These are phyloP conservation scores for Ceratocystis diversiconidia DNA, from an alignment of 2,329 filamentous ascomycete species.

Conservation along the genomic window DNA sequence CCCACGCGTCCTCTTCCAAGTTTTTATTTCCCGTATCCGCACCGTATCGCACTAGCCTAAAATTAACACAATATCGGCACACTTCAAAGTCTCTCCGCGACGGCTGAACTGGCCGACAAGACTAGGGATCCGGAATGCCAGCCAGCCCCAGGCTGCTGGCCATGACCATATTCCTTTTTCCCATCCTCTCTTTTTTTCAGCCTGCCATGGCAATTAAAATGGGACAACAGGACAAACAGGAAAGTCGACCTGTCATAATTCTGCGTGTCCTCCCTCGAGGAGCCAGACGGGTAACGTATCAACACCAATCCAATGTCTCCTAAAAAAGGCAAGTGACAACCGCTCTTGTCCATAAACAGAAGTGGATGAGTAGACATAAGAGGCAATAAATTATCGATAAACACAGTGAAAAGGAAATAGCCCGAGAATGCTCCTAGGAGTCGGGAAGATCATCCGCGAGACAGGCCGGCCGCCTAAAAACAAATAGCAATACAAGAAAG, in stretches of 20 bases:
- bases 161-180: background rate
- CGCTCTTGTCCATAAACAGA: background rate
- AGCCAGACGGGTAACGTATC: background rate
- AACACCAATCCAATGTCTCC: background rate
- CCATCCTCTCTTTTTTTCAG: background rate
- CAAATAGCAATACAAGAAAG: background rate
- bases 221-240: background rate
- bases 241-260: constrained; percentile 1
- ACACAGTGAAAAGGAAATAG: background rate
- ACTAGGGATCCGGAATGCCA: background rate
- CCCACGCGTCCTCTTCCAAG: background rate
- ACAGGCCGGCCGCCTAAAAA: background rate
- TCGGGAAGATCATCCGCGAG: background rate
- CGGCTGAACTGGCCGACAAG: background rate
- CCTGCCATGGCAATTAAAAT: background rate
- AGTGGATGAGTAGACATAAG: background rate
- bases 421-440: background rate
- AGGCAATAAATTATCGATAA: background rate
- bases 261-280: background rate
- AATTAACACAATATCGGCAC: background rate
- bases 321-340: background rate
- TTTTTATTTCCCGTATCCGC: background rate
- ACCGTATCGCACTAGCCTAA: background rate
- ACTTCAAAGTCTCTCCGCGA: background rate
- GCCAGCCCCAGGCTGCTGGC: background rate